phyloP scores from a whole-genome alignment of 2,329 filamentous ascomycete genomes.

The Cercospora janseana region DNA sequence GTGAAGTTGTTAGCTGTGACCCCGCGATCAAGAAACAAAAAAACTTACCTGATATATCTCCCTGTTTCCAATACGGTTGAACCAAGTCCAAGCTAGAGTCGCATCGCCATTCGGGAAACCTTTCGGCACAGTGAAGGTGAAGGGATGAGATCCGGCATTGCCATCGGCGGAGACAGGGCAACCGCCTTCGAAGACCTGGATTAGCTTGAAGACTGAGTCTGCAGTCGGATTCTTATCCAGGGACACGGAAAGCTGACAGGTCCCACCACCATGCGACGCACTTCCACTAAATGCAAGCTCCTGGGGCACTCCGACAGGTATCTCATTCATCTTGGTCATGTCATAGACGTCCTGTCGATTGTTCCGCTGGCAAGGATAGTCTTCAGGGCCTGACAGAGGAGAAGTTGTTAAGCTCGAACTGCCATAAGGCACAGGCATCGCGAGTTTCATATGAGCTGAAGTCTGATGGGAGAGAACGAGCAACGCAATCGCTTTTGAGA shows the following conservation, averaged over 20 bases:
- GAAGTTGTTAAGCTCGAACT: constrained; percentile 56
- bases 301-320: constrained; percentile 61
- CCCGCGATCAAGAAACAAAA: too few relatives aligned
- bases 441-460: constrained; percentile 74
- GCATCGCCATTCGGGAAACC: constrained; percentile 72
- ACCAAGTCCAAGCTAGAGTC: constrained; percentile 82
- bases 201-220: constrained; percentile 75
- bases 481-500: constrained; percentile 37
- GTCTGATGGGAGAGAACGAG: constrained; percentile 41
- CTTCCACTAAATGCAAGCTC: constrained; percentile 66
- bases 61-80: constrained; percentile 82
- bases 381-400: constrained; percentile 61
- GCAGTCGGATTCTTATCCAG: constrained; percentile 69
- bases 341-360: constrained; percentile 42
- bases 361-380: constrained; percentile 80
- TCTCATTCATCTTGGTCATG: constrained; percentile 56
- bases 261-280: constrained; percentile 84
- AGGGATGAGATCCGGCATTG: constrained; percentile 51
- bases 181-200: constrained; percentile 81
- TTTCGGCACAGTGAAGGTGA: constrained; percentile 68
- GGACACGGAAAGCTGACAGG: constrained; percentile 81
- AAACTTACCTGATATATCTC: constrained; percentile 92
- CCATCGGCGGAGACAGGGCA: constrained; percentile 70
- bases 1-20: too few relatives aligned
- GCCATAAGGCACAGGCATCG: constrained; percentile 64